Base-by-base conservation (phyloP, 2,329 filamentous ascomycete genomes). In the Lachnellula willkommii region DNA sequence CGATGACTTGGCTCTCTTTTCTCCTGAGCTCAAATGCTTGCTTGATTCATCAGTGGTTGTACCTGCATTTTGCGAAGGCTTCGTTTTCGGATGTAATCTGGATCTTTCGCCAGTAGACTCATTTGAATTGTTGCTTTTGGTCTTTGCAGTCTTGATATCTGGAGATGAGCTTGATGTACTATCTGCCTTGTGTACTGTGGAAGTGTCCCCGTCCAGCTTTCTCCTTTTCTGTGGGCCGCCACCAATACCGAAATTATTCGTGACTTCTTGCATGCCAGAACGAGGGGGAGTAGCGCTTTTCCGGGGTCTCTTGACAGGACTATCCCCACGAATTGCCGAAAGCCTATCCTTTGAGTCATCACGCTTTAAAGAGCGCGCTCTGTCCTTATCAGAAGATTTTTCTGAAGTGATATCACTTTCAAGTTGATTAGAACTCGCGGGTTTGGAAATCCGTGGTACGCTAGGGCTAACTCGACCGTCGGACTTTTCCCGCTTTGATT, bases 331-430 rank as follows among this genome's bases (percentile, higher is more conserved):
- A 47, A 77, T 73, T 35, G 63, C 64, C 8, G 76, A 75, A 12
- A 78, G 68, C 32, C 77, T 74, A 57, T 86, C 83, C 52, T 77
- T 77, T 3, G 81, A 82, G 59, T 83, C 81, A 58, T 86, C 82
- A 55, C 81, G 75, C 66, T 83, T 85, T 12, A 85, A 68, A 17
- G 81, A 79, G 63, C 84, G 83, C 22, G 82, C 79, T 52, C 81
- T 75, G 59, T 84, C 81, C 43, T 62, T 61, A 26, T 64, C 60
- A 22, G 57, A 52, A 17, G 55, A 28, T 15, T 59, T 53, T 53
- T 61, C 65, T 15, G 69, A 67, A n/a, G 56, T 51, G 35, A 50
- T 48, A 28, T 67, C 63, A 37, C 55, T 51, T 3, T 65, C 63
- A 48, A 53, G 60, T 8, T 56, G 50, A 32, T 54, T 45, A n/a